Evolutionary conservation across 208 protist species (phyloP).

Genomic region (Leishmania tarentolae): DNA sequence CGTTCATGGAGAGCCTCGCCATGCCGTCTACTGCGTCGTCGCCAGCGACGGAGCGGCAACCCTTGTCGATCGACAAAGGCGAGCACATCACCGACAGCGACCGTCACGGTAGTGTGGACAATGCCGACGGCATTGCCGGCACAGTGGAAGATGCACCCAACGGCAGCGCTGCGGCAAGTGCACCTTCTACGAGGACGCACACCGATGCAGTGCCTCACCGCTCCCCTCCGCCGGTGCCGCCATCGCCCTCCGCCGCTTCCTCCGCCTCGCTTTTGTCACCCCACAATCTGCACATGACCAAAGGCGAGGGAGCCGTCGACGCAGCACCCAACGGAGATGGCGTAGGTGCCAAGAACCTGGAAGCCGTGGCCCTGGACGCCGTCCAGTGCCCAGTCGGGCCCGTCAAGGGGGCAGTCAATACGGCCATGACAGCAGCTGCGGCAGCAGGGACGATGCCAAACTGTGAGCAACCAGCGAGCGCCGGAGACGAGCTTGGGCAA

Average conservation of each 20-base stretch:
- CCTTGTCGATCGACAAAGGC: constrained; percentile 9
- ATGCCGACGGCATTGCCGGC: neutral
- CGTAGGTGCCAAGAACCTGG: neutral
- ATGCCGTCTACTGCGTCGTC: neutral
- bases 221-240: neutral
- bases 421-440: neutral
- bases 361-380: neutral
- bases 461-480: neutral
- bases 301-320: neutral
- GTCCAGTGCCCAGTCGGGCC: neutral
- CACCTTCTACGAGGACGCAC: neutral
- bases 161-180: neutral
- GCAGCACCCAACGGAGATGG: neutral
- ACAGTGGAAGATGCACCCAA: neutral
- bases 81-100: neutral
- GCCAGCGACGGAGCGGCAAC: neutral
- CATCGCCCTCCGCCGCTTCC: neutral
- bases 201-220: neutral
- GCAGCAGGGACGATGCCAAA: neutral
- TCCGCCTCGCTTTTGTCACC: neutral
- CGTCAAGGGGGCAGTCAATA: neutral
- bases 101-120: neutral
- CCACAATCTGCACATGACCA: neutral
- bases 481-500: neutral
- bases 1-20: neutral